These are phyloP conservation scores for Aureobasidium sp. DNA, from an alignment of 2,329 filamentous ascomycete species.

Conservation along the genomic window DNA sequence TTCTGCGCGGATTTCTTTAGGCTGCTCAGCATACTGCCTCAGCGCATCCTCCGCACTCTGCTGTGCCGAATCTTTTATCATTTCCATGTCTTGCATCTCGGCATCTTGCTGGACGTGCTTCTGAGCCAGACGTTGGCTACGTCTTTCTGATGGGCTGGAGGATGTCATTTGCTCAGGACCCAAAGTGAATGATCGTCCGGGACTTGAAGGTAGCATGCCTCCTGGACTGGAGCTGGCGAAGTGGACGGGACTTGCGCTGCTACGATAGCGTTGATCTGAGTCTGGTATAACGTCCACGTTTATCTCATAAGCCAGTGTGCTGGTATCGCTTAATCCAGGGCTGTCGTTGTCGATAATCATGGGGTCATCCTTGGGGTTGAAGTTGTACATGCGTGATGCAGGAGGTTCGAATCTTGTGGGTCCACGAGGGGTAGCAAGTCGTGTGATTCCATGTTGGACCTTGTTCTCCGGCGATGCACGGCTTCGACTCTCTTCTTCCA, in stretches of 20 bases:
- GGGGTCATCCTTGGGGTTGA: background rate
- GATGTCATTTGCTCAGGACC: background rate
- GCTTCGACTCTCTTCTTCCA: background rate
- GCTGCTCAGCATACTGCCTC: slow-evolving; percentile 29
- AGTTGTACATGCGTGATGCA: slow-evolving; percentile 5
- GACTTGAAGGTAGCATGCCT: background rate
- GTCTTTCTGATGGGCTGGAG: background rate
- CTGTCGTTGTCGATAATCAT: background rate
- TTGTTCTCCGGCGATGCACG: background rate
- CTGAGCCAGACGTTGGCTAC: background rate
- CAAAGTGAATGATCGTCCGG: background rate
- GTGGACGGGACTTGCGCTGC: background rate
- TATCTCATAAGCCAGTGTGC: background rate
- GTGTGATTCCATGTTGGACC: background rate
- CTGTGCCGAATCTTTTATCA: background rate
- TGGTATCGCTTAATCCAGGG: background rate
- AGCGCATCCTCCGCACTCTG: slow-evolving; percentile 8
- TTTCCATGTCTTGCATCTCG: background rate
- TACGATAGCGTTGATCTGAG: background rate
- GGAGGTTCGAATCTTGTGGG: slow-evolving; percentile 7
- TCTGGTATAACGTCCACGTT: background rate
- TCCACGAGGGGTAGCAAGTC: background rate
- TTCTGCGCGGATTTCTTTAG: slow-evolving; percentile 31
- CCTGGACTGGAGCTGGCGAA: background rate
- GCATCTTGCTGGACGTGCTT: background rate